A percentile compares a stretch with the other conserved stretches of the same genome.
Evolutionary conservation across 2,329 filamentous ascomycete genomes (phyloP).

Genomic region (Ophiognomonia clavigignenti-juglandacearum): DNA sequence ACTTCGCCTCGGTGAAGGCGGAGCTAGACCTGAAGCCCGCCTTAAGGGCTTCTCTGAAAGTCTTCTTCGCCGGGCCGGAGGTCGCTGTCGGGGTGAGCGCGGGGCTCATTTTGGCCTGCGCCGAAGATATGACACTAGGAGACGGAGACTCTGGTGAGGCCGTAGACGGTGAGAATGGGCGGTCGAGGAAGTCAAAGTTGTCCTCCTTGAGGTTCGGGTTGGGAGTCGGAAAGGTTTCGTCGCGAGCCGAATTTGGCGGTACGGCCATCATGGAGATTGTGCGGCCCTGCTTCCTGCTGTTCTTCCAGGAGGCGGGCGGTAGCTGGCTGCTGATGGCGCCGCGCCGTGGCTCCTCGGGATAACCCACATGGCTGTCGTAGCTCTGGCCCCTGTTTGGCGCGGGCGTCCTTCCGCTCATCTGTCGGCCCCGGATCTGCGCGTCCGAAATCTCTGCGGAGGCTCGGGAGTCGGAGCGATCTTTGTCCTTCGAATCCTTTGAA

Average conservation of each 20-base stretch:
- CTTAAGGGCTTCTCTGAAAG: conserved; percentile 16
- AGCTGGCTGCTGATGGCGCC: conserved; percentile 6
- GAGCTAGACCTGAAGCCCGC: conserved; percentile 10
- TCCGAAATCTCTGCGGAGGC: too few relatives aligned
- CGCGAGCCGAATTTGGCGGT: conserved; percentile 13
- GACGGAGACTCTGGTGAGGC: conserved; percentile 10
- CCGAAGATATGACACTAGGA: conserved; percentile 22
- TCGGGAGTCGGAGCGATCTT: too few relatives aligned
- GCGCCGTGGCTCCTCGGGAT: conserved; percentile 8
- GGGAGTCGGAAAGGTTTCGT: conserved; percentile 1
- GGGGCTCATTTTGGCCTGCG: conserved; percentile 25
- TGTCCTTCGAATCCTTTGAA: conserved; percentile 6
- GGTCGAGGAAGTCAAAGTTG: conserved; percentile 14
- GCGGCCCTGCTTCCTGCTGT: conserved; percentile 2
- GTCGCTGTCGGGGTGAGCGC: conserved; percentile 7
- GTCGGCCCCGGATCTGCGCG: conserved; percentile 3
- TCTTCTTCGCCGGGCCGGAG: conserved; percentile 5
- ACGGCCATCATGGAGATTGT: conserved; percentile 16
- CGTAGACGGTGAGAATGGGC: conserved; percentile 11
- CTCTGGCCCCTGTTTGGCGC: conserved; percentile 7
- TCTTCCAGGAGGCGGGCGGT: conserved; percentile 13
- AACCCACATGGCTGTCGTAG: conserved; percentile 6
- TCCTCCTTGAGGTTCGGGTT: conserved; percentile 2
- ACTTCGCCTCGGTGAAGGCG: too few relatives aligned
- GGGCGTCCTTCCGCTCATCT: background rate